A percentile compares a stretch with the other conserved stretches of the same genome.
These are phyloP conservation scores for Lipomyces orientalis DNA, from an alignment of 805 yeast species.

Conservation along the genomic window DNA sequence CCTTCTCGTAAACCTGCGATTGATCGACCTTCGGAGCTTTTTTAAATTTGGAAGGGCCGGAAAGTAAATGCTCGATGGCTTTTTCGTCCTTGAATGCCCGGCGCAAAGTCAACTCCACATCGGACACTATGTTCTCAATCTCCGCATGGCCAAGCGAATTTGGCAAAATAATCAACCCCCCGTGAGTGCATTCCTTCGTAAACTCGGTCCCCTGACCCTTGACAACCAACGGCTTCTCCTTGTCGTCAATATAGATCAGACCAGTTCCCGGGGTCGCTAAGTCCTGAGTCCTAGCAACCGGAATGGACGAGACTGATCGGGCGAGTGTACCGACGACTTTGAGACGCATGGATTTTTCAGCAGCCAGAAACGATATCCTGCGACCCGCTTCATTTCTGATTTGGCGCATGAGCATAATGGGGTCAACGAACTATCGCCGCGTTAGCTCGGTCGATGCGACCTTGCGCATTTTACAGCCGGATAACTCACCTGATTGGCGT, in stretches of 20 bases:
- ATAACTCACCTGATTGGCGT: slow-evolving; percentile 70
- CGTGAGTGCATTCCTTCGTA: slow-evolving; percentile 62
- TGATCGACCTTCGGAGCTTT: slow-evolving; percentile 87
- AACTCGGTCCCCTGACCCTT: slow-evolving; percentile 73
- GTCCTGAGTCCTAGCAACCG: slow-evolving; percentile 93
- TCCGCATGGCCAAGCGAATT: slow-evolving; percentile 77
- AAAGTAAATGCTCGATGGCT: slow-evolving; percentile 51
- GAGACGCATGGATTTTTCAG: slow-evolving; percentile 74
- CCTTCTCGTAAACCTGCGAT: slow-evolving; percentile 77
- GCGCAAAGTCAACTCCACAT: slow-evolving; percentile 68
- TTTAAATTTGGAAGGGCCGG: slow-evolving; percentile 63
- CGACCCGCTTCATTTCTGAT: slow-evolving; percentile 70
- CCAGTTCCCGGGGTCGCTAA: slow-evolving; percentile 73
- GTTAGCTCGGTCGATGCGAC: not conserved
- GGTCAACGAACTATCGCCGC: slow-evolving; percentile 73
- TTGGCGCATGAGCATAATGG: slow-evolving; percentile 81
- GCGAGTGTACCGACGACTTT: slow-evolving; percentile 77
- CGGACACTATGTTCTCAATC: slow-evolving; percentile 68
- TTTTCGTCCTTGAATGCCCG: slow-evolving; percentile 69
- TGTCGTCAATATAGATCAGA: slow-evolving; percentile 59
- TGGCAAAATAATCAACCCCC: slow-evolving; percentile 78
- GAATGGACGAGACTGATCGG: slow-evolving; percentile 78
- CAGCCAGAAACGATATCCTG: slow-evolving; percentile 80
- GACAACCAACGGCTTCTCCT: slow-evolving; percentile 59
- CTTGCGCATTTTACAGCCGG: not conserved